These are phyloP conservation scores for Plantago lanceolata DNA, from an alignment of 305 asterid genomes.

Conservation along the genomic window DNA sequence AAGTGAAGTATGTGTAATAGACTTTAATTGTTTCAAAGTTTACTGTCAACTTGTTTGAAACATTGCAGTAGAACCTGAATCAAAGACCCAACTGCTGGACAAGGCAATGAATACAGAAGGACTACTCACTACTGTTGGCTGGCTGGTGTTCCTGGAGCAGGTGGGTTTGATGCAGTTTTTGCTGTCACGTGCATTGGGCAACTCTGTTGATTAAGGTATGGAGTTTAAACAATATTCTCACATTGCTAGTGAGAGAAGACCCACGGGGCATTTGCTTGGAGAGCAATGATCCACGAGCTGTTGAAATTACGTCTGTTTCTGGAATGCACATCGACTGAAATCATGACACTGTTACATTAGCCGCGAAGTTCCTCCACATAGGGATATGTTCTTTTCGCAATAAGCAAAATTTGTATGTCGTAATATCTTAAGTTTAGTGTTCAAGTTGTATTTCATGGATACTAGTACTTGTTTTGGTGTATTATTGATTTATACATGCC, in stretches of 20 bases:
- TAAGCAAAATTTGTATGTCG: too few relatives aligned
- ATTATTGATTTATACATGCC: too few relatives aligned
- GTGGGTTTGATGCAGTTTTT: conserved; percentile 93
- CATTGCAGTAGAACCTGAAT: conserved; percentile 81
- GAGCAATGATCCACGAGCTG: conserved; percentile 63
- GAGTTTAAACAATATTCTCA: conserved; percentile 73
- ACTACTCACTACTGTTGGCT: too few relatives aligned
- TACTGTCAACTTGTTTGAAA: background rate
- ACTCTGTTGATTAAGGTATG: conserved; percentile 58
- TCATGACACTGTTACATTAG: conserved; percentile 4
- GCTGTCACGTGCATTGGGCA: conserved; percentile 74
- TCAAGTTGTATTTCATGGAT: too few relatives aligned
- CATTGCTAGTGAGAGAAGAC: conserved; percentile 83
- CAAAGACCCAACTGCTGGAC: conserved; percentile 72
- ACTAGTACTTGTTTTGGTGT: too few relatives aligned
- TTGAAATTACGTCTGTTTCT: conserved; percentile 53
- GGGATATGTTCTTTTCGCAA: too few relatives aligned
- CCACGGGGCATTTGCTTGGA: conserved; percentile 77
- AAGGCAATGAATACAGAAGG: conserved; percentile 79
- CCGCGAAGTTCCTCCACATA: background rate
- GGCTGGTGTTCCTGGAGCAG: conserved; percentile 99
- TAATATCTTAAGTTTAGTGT: too few relatives aligned
- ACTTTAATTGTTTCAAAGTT: too few relatives aligned
- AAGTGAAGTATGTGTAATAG: too few relatives aligned
- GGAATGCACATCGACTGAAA: conserved; percentile 46